Base-by-base conservation (phyloP, 164 flowering plant species). In the Aristolochia californica region DNA sequence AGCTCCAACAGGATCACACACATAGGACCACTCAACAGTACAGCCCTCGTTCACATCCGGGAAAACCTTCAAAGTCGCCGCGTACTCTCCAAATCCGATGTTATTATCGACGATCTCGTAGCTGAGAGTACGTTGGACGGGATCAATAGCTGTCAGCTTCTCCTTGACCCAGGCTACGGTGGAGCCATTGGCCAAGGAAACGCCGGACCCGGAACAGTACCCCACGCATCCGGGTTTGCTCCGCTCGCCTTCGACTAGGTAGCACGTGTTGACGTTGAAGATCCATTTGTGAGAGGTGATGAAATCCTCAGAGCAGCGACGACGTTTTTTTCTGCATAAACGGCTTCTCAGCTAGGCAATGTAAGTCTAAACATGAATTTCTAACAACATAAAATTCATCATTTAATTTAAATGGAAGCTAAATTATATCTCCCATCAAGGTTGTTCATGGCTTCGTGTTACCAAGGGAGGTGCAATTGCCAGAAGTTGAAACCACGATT, bases 121-220 rank as follows among this genome's bases (percentile, higher is more conserved):
- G 56, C 68, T 74, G 1, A 87, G 16, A 22, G 66, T 63, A 56
- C 70, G 67, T 13, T 56, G n/a, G 20, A 43, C 24, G 0, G 75
- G 71, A 43, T 82, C 84, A 0, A 75, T 67, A 27, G 26, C 24
- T 10, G 69, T 1, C 9, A 80, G 62, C 65, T 53, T 78, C 77
- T 85, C 93, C 4, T 63, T 74, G 18, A 67, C 78, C 88, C 87
- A 85, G 44, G 30, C 66, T n/a, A n/a, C n/a, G n/a, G n/a, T n/a
- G n/a, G n/a, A n/a, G n/a, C n/a, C n/a, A n/a, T n/a, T 53, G 11
- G 2, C 23, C 17, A 58, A 5, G 9, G 50, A 1, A 8, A 5
- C 22, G 3, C 3, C 20, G 15, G 18, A n/a, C 53, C 62, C 17
- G 22, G 73, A 65, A 57, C 84, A 81, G 75, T 79, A 71, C n/a